Evolutionary conservation across 2,329 filamentous ascomycete species (phyloP).

Genomic region (Neospermospora avenae): DNA sequence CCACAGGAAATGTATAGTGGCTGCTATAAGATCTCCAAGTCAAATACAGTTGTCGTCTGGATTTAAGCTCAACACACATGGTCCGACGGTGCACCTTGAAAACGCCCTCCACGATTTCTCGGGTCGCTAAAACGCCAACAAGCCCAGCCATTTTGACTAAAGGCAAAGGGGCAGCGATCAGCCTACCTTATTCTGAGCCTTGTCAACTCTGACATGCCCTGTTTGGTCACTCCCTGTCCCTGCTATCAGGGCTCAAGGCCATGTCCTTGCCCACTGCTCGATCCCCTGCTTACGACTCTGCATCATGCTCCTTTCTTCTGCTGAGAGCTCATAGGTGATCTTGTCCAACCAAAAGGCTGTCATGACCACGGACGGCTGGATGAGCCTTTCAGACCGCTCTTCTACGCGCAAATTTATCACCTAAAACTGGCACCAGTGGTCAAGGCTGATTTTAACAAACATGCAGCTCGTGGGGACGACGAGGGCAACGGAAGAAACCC

Average conservation of each 20-base stretch:
- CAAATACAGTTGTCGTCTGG: background rate
- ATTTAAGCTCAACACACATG: background rate
- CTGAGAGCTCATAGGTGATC: background rate
- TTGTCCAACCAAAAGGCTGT: background rate
- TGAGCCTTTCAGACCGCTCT: background rate
- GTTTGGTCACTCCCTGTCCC: background rate
- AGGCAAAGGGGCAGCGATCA: slow-evolving; percentile 20
- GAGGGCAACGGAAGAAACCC: background rate
- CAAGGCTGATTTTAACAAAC: background rate
- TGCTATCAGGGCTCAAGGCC: background rate
- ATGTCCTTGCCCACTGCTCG: background rate
- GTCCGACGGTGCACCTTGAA: background rate
- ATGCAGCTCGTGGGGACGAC: background rate
- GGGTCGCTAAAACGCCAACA: slow-evolving; percentile 5
- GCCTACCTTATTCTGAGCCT: slow-evolving; percentile 24
- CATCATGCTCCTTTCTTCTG: background rate
- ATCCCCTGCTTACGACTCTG: background rate
- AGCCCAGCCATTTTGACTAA: slow-evolving; percentile 2
- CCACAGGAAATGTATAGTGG: background rate
- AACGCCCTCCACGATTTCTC: slow-evolving; percentile 1
- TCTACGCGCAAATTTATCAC: background rate
- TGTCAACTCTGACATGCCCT: background rate
- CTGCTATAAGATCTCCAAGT: background rate
- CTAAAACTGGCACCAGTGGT: too few relatives aligned
- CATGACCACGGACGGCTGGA: background rate